Evolutionary conservation across 1,284 basidiomycete species (phyloP), one percentile per base, ranked within the genome.

Genomic region (Cystobasidium slooffiae): DNA sequence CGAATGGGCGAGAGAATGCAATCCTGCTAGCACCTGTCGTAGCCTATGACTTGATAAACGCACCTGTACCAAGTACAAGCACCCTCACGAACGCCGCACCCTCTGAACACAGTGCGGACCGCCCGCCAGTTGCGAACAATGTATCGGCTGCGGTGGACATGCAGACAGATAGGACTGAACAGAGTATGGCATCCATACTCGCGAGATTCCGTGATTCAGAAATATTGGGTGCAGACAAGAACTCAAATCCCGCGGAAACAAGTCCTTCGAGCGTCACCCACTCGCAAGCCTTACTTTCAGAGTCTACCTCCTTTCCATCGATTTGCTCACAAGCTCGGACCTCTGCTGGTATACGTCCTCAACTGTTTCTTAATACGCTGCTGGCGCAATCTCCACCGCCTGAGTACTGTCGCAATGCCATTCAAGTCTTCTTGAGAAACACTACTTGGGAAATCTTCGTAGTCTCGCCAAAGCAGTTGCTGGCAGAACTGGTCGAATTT

Each of bases 151-250:
- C 18, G 5, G 31, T 31, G 31, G 10, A 56, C 9, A 12, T 22
- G 8, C 53, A 14, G 8, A 56, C 53, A 56, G 53, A 56, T 4
- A 22, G 53, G 24, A 56, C 24, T 37, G 53, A 56, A 31, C 53
- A 56, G 53, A 56, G 53, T 37, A 56, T 56, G 53, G 53, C 53
- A 56, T 56, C 53, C 14, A 56, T 56, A 31, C 53, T 56, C 39
- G 53, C 53, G 1, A 16, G 53, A 24, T 56, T 56, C 20, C 53
- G 53, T 12, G 53, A 56, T 22, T 56, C 53, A 22, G 53, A 56
- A 37, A 56, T 56, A 16, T 14, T 56, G 20, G 53, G 53, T 14
- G 53, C 20, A 24, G 53, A 56, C 53, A 56, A 56, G 20, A 37
- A 56, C 12, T 37, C 24, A 12, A 12, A 22, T 10, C 6, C 6